Evolutionary conservation across 305 asterid species (phyloP), one percentile per base, ranked within the genome.

Genomic region (Rubia balearica): DNA sequence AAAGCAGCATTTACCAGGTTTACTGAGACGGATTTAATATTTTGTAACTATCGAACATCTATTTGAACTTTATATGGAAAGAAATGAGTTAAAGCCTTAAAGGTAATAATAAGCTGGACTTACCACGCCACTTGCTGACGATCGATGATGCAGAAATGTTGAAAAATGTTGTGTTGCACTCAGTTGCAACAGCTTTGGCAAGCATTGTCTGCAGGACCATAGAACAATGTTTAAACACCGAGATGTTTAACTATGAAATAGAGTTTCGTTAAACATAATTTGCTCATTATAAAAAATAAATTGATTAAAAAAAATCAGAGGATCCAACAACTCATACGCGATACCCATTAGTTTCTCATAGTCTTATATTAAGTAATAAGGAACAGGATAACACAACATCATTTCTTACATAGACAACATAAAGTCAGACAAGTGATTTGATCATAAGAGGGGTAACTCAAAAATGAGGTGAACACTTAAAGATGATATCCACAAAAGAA

Each of bases 111-210:
- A 57, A 65, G 75, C 59, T 49, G 38, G 68, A 76, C 90, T 71
- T 88, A 93, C 98, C 98, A 65, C 96, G 90, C 98, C 98, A 93
- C 88, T 93, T 93, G 92, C 97, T 90, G 75, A 93, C 98, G 65
- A 93, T 85, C 53, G 97, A 93, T 80, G 98, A 90, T 75, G 98
- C 97, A 77, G 98, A 93, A 74, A 93, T 93, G 82, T 93, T 93
- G 89, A 93, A 93, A 84, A 90, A 90, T 73, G 98, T 93, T 36
- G 96, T 93, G 4, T 93, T 90, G 89, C 97, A 93, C 83, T 93
- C 97, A 17, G 98, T 90, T 68, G 98, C 98, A 73, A 93, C 97
- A 84, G 96, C 96, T 81, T 93, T 93, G 68, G 97, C 98, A 76
- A 93, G 90, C 95, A 93, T 90, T 63, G 98, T 93, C 98, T 93